Percentiles rank a stretch among this genome's conserved stretches.
These are phyloP conservation scores for Ramaria sp. DNA, from an alignment of 768 basidiomycete genomes.

Conservation along the genomic window DNA sequence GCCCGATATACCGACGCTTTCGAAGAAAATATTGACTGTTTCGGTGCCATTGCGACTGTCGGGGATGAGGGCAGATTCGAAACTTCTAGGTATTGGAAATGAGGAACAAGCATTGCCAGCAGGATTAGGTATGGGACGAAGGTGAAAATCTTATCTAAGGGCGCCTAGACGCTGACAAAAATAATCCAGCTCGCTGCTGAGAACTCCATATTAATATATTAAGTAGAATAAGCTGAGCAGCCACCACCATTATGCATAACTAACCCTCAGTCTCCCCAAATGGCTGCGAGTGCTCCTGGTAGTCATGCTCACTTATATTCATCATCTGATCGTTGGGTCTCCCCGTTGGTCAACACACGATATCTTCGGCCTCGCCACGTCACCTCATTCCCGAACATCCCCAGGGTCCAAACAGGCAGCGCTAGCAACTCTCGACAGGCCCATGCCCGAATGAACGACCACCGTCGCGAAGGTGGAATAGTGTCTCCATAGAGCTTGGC, in stretches of 20 bases:
- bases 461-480: constrained; percentile 34
- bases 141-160: background rate
- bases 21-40: background rate
- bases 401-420: constrained; percentile 80
- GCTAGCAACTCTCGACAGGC: constrained; percentile 67
- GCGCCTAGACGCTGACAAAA: no score
- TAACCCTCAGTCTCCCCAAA: no score
- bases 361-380: constrained; percentile 82
- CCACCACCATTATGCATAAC: no score
- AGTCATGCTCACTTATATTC: background rate
- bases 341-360: constrained; percentile 62
- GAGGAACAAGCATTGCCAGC: background rate
- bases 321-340: constrained; percentile 30
- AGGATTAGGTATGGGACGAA: background rate
- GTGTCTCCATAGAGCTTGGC: constrained; percentile 61
- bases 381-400: constrained; percentile 72
- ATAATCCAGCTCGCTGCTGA: no score
- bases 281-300: background rate
- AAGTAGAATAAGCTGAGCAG: no score
- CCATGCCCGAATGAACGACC: constrained; percentile 72
- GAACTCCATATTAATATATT: no score
- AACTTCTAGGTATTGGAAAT: background rate
- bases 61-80: no score
- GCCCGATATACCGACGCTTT: no score
- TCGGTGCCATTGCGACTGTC: background rate